Conservation (phyloP, 2,329 filamentous ascomycete species). For the Myrmaecium sp. region DNA sequence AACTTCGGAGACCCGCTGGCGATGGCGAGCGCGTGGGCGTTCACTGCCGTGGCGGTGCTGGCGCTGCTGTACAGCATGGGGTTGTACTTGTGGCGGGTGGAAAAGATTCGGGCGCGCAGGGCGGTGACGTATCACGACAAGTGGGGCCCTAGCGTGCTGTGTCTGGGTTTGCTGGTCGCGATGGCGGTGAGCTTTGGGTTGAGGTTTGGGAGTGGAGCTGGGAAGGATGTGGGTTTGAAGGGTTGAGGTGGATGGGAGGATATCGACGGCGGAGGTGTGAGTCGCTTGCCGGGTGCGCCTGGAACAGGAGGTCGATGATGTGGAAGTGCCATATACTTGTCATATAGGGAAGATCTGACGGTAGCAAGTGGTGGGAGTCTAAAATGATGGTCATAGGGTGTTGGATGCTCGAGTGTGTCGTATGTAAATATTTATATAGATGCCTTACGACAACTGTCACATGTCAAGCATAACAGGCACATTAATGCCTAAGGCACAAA, state of each 20-base stretch:
- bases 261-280: too few species aligned
- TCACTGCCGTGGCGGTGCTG: conserved; percentile 64
- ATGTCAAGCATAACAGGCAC: too few species aligned
- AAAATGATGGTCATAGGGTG: too few species aligned
- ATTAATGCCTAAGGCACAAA: too few species aligned
- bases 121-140: conserved; percentile 87
- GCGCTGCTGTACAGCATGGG: conserved; percentile 69
- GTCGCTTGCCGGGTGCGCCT: too few species aligned
- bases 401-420: too few species aligned
- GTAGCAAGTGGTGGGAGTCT: too few species aligned
- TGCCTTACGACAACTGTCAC: too few species aligned
- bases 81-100: conserved; percentile 77
- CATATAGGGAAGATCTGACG: too few species aligned
- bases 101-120: conserved; percentile 64
- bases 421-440: too few species aligned
- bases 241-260: conserved; percentile 8
- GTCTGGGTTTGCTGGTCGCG: conserved; percentile 53
- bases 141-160: conserved; percentile 67
- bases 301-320: too few species aligned
- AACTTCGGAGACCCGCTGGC: conserved; percentile 20
- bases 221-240: conserved; percentile 27
- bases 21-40: conserved; percentile 42
- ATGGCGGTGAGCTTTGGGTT: conserved; percentile 67
- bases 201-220: conserved; percentile 38
- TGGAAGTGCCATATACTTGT: too few species aligned